Base-by-base conservation (phyloP, 371 early-diverging fungal genomes). In the Caulochytrium protostelioides region DNA sequence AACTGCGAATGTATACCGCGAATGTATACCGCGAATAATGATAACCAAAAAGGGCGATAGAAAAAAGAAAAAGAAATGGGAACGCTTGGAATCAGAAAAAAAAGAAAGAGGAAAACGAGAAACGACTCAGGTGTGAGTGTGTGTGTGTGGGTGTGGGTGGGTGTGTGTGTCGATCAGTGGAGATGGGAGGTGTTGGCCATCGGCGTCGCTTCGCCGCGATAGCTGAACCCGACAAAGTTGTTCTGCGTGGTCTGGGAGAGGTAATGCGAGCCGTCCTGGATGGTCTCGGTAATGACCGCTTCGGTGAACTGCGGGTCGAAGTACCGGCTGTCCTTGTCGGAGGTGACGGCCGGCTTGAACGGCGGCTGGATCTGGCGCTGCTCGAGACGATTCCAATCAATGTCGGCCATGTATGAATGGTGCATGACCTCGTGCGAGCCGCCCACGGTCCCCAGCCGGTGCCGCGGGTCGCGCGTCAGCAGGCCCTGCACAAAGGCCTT, bases 271-370 rank as follows among this genome's bases (percentile, higher is more conserved):
- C 16, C 19, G n/a, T n/a, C n/a, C n/a, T n/a, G 13, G n/a, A n/a
- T n/a, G 4, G 44, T 12, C 10, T 44, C 46, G 22, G 62, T 62
- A 32, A 62, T 62, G 13, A 44, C 46, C 5, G n/a, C n/a, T n/a
- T n/a, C n/a, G n/a, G n/a, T n/a, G n/a, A n/a, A n/a, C n/a, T n/a
- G n/a, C n/a, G 54, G 76, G 37, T 78, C 79, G 53, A 83, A 82
- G 49, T 83, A 82, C 16, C 74, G 68, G 0, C 78, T 77, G 43
- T 83, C 84, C 15, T 59, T 69, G 14, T 75, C 75, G 28, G 69
- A 68, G 22, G n/a, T 30, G 23, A 61, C 55, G 21, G 39, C 32
- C 6, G 62, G 62, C 32, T 57, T 61, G 39, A 53, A 76, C 7
- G 65, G 62, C 13, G 76, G 72, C 20, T 40, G 37, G 6, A 72